Evolutionary conservation across 1,284 basidiomycete genomes (phyloP), one percentile per base, ranked within the genome.

Genomic region (Ganoderma meredithae): DNA sequence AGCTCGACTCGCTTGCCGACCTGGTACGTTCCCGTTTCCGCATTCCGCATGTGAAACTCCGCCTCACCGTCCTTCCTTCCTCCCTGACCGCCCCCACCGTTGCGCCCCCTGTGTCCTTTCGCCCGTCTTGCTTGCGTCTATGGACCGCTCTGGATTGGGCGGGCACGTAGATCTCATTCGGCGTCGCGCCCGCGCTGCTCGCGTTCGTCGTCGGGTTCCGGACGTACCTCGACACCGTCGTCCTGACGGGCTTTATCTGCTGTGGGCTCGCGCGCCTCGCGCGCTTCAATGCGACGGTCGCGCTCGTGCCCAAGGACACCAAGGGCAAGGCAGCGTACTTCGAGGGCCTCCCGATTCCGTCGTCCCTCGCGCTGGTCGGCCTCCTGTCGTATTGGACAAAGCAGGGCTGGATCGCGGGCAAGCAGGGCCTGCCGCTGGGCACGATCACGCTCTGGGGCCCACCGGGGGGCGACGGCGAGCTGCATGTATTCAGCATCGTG

Each of bases 201-300:
- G 98, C 95, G 0, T 99, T 98, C 78, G 90, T 90, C 49, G 87
- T 99, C 67, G 98, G 98, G 62, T 86, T 99, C 67, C 90, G 95
- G 68, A 95, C 94, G 10, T 92, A 93, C 65, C 88, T 98, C 67
- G 97, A 99, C 83, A 93, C 94, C 1, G 84, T 97, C 67, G 84
- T 92, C 67, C 85, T 99, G 44, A 93, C 97, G 12, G 86, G 89
- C 59, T 99, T 99, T 80, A 95, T 99, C 73, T 99, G 97, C 77
- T 95, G 94, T 78, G 98, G 98, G 47, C 90, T 99, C 65, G 98
- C 98, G 27, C 91, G 97, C 60, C 90, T 99, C 60, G 97, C 97
- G 8, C 90, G 98, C 49, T 99, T 99, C 88, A 99, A 99, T 80
- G 98, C 97, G 15, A 99, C 98, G 0, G 97, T 98, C 62, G 98